Conservation (phyloP, 1,284 basidiomycete species). For the Prillingera fragicola region DNA sequence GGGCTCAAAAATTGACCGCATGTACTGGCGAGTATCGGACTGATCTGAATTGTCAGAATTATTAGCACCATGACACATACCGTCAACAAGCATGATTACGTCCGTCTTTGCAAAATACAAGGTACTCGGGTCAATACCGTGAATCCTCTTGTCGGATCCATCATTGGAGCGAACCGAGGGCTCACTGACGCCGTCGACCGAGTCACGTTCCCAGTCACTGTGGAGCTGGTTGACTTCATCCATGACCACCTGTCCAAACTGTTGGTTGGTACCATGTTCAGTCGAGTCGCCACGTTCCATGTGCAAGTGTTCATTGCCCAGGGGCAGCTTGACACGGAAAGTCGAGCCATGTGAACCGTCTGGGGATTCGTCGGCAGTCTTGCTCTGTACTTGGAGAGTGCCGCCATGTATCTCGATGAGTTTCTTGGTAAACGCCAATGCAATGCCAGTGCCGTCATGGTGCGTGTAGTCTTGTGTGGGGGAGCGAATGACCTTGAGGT, state of each 20-base stretch:
- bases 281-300: slow-evolving; percentile 23
- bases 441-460: slow-evolving; percentile 49
- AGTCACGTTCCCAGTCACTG: slow-evolving; percentile 4
- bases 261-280: not conserved
- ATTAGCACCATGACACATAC: slow-evolving; percentile 11
- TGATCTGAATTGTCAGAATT: slow-evolving; percentile 18
- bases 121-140: slow-evolving; percentile 34
- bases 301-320: slow-evolving; percentile 39
- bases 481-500: not conserved
- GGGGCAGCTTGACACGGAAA: slow-evolving; percentile 37
- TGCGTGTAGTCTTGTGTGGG: not conserved
- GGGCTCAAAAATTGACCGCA: slow-evolving; percentile 40
- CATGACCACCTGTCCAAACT: not conserved
- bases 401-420: slow-evolving; percentile 49
- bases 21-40: slow-evolving; percentile 37
- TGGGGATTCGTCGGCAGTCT: slow-evolving; percentile 27
- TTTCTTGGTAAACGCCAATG: slow-evolving; percentile 39
- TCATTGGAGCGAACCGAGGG: no score
- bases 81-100: slow-evolving; percentile 39
- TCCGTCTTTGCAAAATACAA: slow-evolving; percentile 42
- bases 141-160: not conserved
- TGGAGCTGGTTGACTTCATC: slow-evolving; percentile 2
- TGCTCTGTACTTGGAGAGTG: slow-evolving; percentile 40
- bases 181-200: slow-evolving; percentile 5
- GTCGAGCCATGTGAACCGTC: slow-evolving; percentile 39